Evolutionary conservation across 352 stramenopile species (phyloP).

Genomic region (Pythium scleroteichum): DNA sequence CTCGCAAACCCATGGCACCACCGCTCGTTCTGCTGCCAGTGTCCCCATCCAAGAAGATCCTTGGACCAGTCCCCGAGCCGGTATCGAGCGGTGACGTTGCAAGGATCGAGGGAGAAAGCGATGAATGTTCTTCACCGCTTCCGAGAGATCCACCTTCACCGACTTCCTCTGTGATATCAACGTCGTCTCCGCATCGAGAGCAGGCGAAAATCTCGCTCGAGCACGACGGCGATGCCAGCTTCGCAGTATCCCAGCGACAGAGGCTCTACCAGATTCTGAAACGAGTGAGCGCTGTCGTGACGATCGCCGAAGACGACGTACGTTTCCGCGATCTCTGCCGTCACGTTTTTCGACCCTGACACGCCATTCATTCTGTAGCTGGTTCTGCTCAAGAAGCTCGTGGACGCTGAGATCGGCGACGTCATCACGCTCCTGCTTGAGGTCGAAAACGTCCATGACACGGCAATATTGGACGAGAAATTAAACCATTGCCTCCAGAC

Average conservation of each 20-base stretch:
- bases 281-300: constrained; percentile 43
- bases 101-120: background rate
- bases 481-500: constrained; percentile 44
- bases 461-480: constrained; percentile 33
- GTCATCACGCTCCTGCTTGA: constrained; percentile 62
- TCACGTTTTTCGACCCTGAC: no score
- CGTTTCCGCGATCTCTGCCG: no score
- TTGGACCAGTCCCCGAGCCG: constrained; percentile 3
- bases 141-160: constrained; percentile 6
- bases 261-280: constrained; percentile 71
- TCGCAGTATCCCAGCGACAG: constrained; percentile 55
- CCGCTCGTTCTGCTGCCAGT: constrained; percentile 10
- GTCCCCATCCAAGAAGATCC: constrained; percentile 17
- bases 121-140: background rate
- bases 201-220: constrained; percentile 64
- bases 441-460: constrained; percentile 42
- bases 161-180: constrained; percentile 11
- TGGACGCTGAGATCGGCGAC: constrained; percentile 71
- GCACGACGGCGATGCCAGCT: constrained; percentile 32
- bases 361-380: constrained; percentile 39
- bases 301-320: constrained; percentile 62
- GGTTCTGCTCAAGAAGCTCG: constrained; percentile 65
- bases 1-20: constrained; percentile 12
- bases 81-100: background rate
- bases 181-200: constrained; percentile 32